Evolutionary conservation across 495 filamentous ascomycete genomes (phyloP).

Genomic region (Talaromyces wortmannii): DNA sequence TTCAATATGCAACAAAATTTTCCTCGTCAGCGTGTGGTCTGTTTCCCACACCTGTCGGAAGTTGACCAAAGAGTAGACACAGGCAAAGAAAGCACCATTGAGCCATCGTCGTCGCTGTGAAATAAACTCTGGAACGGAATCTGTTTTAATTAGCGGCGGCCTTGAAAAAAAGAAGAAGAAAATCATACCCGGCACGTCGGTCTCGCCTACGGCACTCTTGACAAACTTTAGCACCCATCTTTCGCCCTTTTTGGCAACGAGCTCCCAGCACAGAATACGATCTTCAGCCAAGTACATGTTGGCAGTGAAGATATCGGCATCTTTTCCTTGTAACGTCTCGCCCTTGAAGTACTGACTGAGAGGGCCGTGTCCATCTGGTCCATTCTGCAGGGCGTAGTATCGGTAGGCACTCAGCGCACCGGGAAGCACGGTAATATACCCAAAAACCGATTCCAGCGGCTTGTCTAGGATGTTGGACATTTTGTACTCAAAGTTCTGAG

Average conservation of each 20-base stretch:
- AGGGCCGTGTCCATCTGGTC: conserved; percentile 89
- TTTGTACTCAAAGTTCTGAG: conserved; percentile 99
- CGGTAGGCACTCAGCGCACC: conserved; percentile 93
- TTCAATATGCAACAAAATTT: conserved; percentile 89
- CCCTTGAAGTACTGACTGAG: conserved; percentile 99
- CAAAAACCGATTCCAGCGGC: conserved; percentile 93
- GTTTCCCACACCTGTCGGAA: conserved; percentile 90
- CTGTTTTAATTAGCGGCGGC: conserved; percentile 8
- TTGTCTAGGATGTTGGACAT: conserved; percentile 99
- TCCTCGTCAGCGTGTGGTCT: conserved; percentile 83
- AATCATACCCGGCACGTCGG: conserved; percentile 83
- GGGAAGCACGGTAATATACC: conserved; percentile 94
- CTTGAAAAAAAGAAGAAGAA: neutral
- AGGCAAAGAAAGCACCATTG: conserved; percentile 98
- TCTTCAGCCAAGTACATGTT: conserved; percentile 99
- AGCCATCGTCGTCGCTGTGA: conserved; percentile 94
- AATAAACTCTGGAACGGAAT: conserved; percentile 75
- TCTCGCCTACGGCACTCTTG: conserved; percentile 90
- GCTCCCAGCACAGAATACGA: conserved; percentile 97
- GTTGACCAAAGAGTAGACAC: conserved; percentile 94
- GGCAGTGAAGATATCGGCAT: conserved; percentile 97
- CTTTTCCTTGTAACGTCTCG: conserved; percentile 91
- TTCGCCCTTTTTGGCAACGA: conserved; percentile 91
- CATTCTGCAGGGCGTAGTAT: conserved; percentile 95
- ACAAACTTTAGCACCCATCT: conserved; percentile 98